Base-by-base conservation (phyloP, 2,329 filamentous ascomycete species). In the Immersiporthe knoxdaviesiana region DNA sequence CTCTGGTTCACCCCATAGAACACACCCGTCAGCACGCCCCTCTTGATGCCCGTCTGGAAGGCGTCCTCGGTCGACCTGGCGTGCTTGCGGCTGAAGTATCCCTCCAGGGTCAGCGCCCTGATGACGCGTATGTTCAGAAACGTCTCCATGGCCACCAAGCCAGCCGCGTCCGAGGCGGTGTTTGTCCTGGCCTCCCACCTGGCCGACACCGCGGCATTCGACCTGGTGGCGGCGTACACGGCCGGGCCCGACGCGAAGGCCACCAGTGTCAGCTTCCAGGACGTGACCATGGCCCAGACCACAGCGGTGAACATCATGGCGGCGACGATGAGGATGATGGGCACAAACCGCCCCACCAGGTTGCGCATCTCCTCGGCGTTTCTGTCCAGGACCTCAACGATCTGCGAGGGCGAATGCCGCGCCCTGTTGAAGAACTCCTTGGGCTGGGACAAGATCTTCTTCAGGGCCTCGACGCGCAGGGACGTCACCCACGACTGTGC, bases 281-380 rank as follows among this genome's bases (percentile, higher is more conserved):
- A 90, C 39, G 91, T 86, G 0, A 84, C 77, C 21, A 97, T 78
- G 4, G 92, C 90, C 94, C 94, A 97, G 1, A 86, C 75, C 8
- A 96, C 75, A 0, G 92, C 89, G n/a, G 91, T 85, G 0, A 81
- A 68, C 24, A 92, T 84, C 85, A 97, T 94, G 65, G 88, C 79
- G 0, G 83, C 76, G 3, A 92, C 89, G 12, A 91, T 87, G 18
- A 94, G 83, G 0, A 91, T 78, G 66, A 91, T 88, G 1, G 91
- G 91, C 0, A 90, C 84, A 75, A 97, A 97, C 1, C 91, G 87
- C 1, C 92, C 91, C 0, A 97, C 84, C 0, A 98, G 81, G 73
- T 92, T 94, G 11, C 92, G 87, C 87, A 96, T 94, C 76, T 97
- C 93, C 77, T 98, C 94, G 0, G 91, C 92, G 74, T 93, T 92